Conservation (phyloP, 176 grass and related monocot species). For the Melocanna baccifera region DNA sequence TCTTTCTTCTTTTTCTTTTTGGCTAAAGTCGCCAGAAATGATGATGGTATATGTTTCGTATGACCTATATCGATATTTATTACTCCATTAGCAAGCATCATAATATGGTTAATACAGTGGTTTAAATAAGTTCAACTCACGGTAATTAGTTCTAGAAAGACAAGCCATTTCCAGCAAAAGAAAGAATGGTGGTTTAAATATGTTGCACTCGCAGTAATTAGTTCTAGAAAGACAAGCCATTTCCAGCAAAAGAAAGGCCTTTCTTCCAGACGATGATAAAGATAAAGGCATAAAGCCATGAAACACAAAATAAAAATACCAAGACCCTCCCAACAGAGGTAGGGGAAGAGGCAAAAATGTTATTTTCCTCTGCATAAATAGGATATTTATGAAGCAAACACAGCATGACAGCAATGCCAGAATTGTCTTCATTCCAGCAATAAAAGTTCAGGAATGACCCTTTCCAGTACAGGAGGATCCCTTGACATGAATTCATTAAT, state of each 20-base stretch:
- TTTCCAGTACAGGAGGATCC: neutral
- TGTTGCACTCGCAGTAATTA: neutral
- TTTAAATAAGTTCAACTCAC: neutral
- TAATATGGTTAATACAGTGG: neutral
- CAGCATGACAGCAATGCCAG: neutral
- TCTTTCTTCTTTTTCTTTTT: neutral
- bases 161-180: too few relatives aligned
- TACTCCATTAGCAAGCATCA: neutral
- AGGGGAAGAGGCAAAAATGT: neutral
- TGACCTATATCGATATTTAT: neutral
- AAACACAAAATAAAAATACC: neutral
- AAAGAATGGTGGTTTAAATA: too few relatives aligned
- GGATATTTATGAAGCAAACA: neutral
- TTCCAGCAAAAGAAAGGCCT: neutral
- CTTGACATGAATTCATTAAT: neutral
- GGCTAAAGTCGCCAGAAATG: neutral
- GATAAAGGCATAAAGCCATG: neutral
- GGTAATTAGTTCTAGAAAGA: neutral
- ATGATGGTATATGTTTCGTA: neutral
- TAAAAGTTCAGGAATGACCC: neutral
- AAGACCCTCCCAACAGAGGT: neutral
- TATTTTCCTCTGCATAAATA: slow-evolving; percentile 3
- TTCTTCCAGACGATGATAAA: neutral
- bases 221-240: neutral
- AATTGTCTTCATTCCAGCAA: neutral